phyloP scores from a whole-genome alignment of 768 basidiomycete genomes.

The Phylloporus sp. region DNA sequence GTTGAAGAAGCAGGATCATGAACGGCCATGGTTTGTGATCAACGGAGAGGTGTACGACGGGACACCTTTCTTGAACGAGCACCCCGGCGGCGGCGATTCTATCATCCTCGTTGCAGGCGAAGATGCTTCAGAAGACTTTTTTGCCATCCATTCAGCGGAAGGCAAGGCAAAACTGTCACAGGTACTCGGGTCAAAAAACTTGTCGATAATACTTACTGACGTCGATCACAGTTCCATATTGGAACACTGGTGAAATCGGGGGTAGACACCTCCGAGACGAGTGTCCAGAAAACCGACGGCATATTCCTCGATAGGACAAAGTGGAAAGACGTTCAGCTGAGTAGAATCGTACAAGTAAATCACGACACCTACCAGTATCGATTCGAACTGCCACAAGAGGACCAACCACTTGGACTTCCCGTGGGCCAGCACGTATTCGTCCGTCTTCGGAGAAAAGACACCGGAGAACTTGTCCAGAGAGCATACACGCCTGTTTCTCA shows the following conservation, averaged over 20 bases:
- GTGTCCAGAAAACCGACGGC: constrained; percentile 6
- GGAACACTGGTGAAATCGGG: constrained; percentile 38
- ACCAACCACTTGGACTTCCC: constrained; percentile 49
- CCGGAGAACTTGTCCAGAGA: constrained; percentile 47
- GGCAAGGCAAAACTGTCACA: constrained; percentile 43
- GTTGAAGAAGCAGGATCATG: constrained; percentile 35
- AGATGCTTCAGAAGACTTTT: constrained; percentile 62
- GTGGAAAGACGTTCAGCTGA: constrained; percentile 48
- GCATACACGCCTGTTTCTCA: constrained; percentile 59
- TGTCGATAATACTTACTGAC: constrained; percentile 5
- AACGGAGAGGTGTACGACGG: constrained; percentile 55
- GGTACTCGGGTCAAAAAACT: constrained; percentile 17
- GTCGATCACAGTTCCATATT: constrained; percentile 38
- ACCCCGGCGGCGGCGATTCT: constrained; percentile 56
- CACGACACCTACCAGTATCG: constrained; percentile 49
- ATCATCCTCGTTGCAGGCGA: constrained; percentile 54
- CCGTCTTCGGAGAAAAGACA: constrained; percentile 39
- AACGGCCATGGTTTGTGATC: constrained; percentile 50
- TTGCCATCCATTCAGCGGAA: constrained; percentile 57
- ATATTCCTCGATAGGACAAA: constrained; percentile 42
- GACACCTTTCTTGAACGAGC: constrained; percentile 47
- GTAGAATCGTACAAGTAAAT: constrained; percentile 37
- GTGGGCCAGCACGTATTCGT: constrained; percentile 60
- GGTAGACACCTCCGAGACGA: background rate
- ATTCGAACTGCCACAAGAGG: constrained; percentile 40